Base-by-base conservation (phyloP, 2,329 filamentous ascomycete species). In the Aspergillus fijiensis region DNA sequence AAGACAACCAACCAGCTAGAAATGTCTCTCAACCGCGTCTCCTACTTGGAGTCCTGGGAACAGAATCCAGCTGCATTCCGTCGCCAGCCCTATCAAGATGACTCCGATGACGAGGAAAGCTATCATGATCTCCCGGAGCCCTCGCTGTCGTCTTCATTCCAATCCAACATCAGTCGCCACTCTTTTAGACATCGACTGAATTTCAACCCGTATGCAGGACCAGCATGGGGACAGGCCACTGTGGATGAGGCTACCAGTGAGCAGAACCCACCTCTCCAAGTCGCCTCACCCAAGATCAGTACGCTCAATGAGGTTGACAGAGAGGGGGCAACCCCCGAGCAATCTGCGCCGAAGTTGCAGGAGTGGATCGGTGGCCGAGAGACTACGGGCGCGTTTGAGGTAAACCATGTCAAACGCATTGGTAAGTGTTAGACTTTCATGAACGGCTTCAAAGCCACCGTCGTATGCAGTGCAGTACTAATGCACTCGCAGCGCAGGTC, bases 401-500 rank as follows among this genome's bases (percentile, higher is more conserved):
- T 86, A 31, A 78, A 79, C 61, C 80, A 78, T 59, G 74, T 76
- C 60, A 85, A 80, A 69, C 76, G 84, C 63, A 79, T 85, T 61
- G 66, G 82, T 85, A 73, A 71, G 81, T 73, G 39, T n/a, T 45
- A 19, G 14, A 45, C 35, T 25, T 49, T 10, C 11, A 23, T 53
- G 27, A 10, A n/a, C 29, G 51, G 7, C 4, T 19, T n/a, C 42
- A 19, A 11, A 23, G 5, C 4, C 21, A 19, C 55, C 12, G 10
- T 49, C 19, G n/a, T 12, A 33, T 7, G 31, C 4, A n/a, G 29
- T 12, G 14, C 25, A 5, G 14, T n/a, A 33, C 64, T 66, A 12
- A 66, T 23, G 11, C 31, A 27, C 50, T 10, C 54, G 59, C 67
- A 91, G 88, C 84, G 16, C 90, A 94, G 77, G 85, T 93, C n/a